These are phyloP conservation scores for Saccharomyces cerevisiae DNA, from an alignment of 805 yeast species.

Conservation along the genomic window DNA sequence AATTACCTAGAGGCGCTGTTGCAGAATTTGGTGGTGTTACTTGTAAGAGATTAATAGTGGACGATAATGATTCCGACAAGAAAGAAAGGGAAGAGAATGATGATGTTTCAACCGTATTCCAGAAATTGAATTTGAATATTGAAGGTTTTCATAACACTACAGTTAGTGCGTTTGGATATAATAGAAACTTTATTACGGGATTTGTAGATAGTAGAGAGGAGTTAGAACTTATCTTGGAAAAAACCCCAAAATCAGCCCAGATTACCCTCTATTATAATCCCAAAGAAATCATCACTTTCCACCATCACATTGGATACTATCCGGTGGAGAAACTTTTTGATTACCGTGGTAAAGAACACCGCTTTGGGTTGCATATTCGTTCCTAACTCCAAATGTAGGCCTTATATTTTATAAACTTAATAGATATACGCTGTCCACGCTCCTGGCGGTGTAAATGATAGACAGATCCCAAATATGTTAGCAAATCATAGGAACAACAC, in stretches of 20 bases:
- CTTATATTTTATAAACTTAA: neutral
- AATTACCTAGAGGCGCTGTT: slow-evolving; percentile 53
- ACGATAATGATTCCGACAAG: slow-evolving; percentile 38
- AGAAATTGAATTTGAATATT: neutral
- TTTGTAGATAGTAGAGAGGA: slow-evolving; percentile 12
- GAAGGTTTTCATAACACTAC: neutral
- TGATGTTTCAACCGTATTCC: neutral
- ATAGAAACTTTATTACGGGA: slow-evolving; percentile 14
- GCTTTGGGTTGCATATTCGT: slow-evolving; percentile 15
- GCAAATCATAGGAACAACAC: neutral
- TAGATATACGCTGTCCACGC: neutral
- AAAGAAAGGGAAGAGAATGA: slow-evolving; percentile 27
- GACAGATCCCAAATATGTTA: neutral
- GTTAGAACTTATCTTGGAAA: slow-evolving; percentile 2
- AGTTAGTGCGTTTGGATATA: slow-evolving; percentile 1
- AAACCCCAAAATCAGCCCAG: slow-evolving; percentile 5
- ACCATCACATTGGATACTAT: slow-evolving; percentile 16
- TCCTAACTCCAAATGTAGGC: neutral
- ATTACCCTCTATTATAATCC: slow-evolving; percentile 16
- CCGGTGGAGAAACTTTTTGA: slow-evolving; percentile 26
- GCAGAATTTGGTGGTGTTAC: slow-evolving; percentile 72
- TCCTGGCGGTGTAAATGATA: neutral
- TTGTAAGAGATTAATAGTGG: slow-evolving; percentile 31
- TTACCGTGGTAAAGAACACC: slow-evolving; percentile 13
- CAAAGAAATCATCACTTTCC: neutral